Evolutionary conservation across 306 rosid species (phyloP), one percentile per base, ranked within the genome.

Genomic region (Malus fusca): DNA sequence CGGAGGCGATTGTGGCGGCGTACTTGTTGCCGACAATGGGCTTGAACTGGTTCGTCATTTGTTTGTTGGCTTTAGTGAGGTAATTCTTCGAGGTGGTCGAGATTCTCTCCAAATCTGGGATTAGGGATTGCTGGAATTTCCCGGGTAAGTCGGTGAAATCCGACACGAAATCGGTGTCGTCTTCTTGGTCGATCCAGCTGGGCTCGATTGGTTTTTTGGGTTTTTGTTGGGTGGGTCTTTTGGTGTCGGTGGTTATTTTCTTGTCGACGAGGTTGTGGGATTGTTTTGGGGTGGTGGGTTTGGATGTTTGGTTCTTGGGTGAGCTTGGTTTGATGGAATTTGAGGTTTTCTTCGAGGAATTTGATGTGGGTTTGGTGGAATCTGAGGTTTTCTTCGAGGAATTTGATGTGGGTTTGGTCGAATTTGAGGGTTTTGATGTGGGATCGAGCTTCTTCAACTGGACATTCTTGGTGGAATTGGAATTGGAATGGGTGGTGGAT

Each of bases 21-120:
- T 92, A 92, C 63, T 89, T 92, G 83, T 87, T 88, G 4, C 99
- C 97, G 8, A 95, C 97, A 23, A 89, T 74, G 11, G 99, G 97
- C 78, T 92, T 95, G 91, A 95, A 87, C 2, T 87, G 85, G 26
- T 81, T 84, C 1, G 97, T 84, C 68, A 95, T 88, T 65, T 95
- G 82, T 48, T 89, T 90, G 85, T 90, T 95, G 75, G 95, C 93
- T 85, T 81, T 76, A 31, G 43, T 88, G 7, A 95, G 74, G 81
- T 95, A 95, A 1, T 86, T 81, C 70, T 77, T 90, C 0, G 99
- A 95, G 12, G 91, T 89, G 77, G 81, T 85, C 3, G 97, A 92
- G 90, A 95, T 81, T 85, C 68, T 81, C 66, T 88, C 96, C 1
- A 95, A 86, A 81, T 95, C 99, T 18, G 99, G 99, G 75, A 95